Base-by-base conservation (phyloP, 1,284 basidiomycete genomes). In the Heterobasidion occidentale region DNA sequence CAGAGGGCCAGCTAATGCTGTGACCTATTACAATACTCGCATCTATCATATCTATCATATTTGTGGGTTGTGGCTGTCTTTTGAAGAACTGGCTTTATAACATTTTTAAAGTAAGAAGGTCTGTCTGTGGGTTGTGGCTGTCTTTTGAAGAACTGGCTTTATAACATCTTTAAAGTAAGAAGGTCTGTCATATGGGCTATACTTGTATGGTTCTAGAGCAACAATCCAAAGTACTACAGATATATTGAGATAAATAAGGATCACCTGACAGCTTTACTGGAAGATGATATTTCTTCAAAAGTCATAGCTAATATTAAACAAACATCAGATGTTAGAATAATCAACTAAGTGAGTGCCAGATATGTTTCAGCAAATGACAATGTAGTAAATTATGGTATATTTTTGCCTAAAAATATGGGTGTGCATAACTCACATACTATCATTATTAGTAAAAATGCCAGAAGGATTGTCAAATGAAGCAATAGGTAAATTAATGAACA, bases 171-270 rank as follows among this genome's bases (percentile, higher is more conserved):
- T 51, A 54, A 62, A 20, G 65, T 69, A 9, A 55, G 65, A 5
- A 58, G 66, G 7, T 27, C 55, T 0, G 36, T 55, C n/a, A 64
- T 70, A 2, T 34, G 9, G 1, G 53, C 56, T 6, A 67, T 67
- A 3, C 55, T 74, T 0, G 0, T 9, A 0, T 74, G 71, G 71
- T 49, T 76, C 46, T 71, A 72, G 50, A 44, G 19, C 1, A 65
- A 74, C 57, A 75, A 76, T 59, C 60, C 62, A 0, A 58, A 67
- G 3, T 76, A 74, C 53, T 64, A 65, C 49, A 56, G 57, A 0
- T 63, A 69, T 44, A 67, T 74, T 8, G 50, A 60, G 1, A 69
- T 76, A 7, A 60, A 58, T 12, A 53, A 62, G 11, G 55, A 57
- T 3, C 54, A 59, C 0, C 47, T 75, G 2, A 14, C 11, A 2